These are phyloP conservation scores for Eugenia klotzschiana DNA, from an alignment of 441 rosid species.

Conservation along the genomic window DNA sequence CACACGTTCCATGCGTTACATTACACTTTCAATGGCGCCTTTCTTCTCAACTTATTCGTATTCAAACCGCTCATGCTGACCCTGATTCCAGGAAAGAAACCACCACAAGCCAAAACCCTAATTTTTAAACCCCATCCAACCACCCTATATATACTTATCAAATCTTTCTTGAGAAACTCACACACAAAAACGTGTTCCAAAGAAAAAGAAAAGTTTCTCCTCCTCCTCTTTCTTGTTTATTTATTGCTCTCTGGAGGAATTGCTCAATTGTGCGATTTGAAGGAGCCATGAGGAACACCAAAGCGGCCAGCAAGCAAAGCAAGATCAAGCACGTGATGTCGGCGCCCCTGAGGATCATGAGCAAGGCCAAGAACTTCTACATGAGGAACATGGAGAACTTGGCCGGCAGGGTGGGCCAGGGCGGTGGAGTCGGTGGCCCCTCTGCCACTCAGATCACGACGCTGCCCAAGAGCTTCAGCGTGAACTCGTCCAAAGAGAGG, in stretches of 20 bases:
- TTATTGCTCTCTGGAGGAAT: neutral
- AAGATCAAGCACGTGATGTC: constrained; percentile 9
- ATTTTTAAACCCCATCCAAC: neutral
- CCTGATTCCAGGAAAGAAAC: neutral
- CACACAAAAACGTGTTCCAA: neutral
- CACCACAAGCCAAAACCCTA: neutral
- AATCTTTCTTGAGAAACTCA: neutral
- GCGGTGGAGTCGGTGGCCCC: constrained; percentile 1
- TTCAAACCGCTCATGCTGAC: neutral
- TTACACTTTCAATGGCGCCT: neutral
- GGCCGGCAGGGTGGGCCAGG: constrained; percentile 3
- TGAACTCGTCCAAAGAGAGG: neutral
- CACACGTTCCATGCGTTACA: neutral
- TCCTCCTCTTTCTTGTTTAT: neutral
- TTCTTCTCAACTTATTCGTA: neutral
- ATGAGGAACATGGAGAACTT: constrained; percentile 15
- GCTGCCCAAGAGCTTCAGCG: constrained; percentile 17
- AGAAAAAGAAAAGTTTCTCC: neutral
- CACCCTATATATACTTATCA: neutral
- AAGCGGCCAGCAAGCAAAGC: constrained; percentile 6
- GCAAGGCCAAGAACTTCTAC: constrained; percentile 21
- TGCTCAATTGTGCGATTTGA: neutral
- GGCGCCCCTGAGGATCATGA: constrained; percentile 17
- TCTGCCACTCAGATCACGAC: neutral
- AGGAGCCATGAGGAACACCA: constrained; percentile 6